Evolutionary conservation across 495 filamentous ascomycete species (phyloP), one percentile per base, ranked within the genome.

Genomic region (Talaromyces stipitatus): DNA sequence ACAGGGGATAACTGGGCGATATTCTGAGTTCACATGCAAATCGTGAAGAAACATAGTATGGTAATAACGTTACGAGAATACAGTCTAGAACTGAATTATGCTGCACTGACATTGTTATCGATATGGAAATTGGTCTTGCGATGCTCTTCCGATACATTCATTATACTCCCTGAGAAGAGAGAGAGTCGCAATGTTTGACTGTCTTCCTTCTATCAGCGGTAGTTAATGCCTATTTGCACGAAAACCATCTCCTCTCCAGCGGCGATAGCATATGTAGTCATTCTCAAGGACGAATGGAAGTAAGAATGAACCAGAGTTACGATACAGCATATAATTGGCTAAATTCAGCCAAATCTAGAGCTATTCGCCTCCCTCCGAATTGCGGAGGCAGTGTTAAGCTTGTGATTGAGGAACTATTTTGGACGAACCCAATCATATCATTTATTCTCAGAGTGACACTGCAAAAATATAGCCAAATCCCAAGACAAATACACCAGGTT

Each of bases 21-120:
- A n/a, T n/a, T n/a, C n/a, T n/a, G n/a, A n/a, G 5, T 23, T 48
- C 45, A 48, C 45, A 48, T 48, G 45, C 45, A 48, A 48, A 47
- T 33, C 30, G 30, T 26, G 43, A 9, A 10, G 11, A 6, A 9
- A 20, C 24, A 48, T n/a, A 5, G 50, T 52, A 52, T 6, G 50
- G 50, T 52, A 52, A 51, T 24, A 14, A 8, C n/a, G n/a, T 41
- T 41, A 41, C 28, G n/a, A n/a, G n/a, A n/a, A 29, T 29, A 29
- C 45, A 48, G 22, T 26, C 7, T 33, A 12, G 12, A 33, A 48
- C 45, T 10, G 5, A 48, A 26, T 11, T 26, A 48, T 48, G 45
- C 22, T 48, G 45, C 45, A 48, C 22, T 26, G 45, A 48, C 45
- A 18, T 41, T 14, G 36, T 8, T 41, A 41, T 41, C n/a, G 36